phyloP scores from a whole-genome alignment of 1,284 basidiomycete genomes.

The Ustanciosporium gigantosporum region DNA sequence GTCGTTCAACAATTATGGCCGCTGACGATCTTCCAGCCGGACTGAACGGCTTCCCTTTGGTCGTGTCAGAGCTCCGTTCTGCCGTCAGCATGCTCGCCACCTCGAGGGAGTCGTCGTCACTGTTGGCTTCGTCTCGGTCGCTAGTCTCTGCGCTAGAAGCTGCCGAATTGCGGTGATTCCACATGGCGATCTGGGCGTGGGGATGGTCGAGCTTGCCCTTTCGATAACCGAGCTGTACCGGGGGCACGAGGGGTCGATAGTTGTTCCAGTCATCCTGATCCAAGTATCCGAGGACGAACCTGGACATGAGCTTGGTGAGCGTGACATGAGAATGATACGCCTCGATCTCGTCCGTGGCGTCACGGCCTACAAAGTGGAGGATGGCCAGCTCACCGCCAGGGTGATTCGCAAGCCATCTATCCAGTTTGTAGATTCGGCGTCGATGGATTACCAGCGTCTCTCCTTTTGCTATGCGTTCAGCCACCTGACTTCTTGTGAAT shows the following conservation, averaged over 20 bases:
- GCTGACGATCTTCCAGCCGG: too few relatives aligned
- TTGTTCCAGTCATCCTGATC: constrained; percentile 64
- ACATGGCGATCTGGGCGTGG: constrained; percentile 51
- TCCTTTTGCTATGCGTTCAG: constrained; percentile 51
- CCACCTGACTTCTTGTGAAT: constrained; percentile 49
- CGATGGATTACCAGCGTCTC: constrained; percentile 78
- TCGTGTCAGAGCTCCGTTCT: neutral
- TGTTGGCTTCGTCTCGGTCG: neutral
- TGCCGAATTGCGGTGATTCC: constrained; percentile 31
- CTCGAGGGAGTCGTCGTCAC: constrained; percentile 1
- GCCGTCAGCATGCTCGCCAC: constrained; percentile 5
- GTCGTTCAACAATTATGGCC: constrained; percentile 20
- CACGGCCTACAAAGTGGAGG: constrained; percentile 92
- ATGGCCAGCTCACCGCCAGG: constrained; percentile 88
- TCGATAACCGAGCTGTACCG: constrained; percentile 75
- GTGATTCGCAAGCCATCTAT: constrained; percentile 78
- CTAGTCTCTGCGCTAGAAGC: constrained; percentile 4
- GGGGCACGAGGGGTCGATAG: constrained; percentile 85
- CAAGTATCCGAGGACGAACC: constrained; percentile 77
- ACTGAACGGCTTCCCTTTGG: neutral
- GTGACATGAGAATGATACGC: constrained; percentile 82
- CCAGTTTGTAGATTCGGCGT: constrained; percentile 77
- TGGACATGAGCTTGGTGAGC: constrained; percentile 67
- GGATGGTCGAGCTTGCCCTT: constrained; percentile 55
- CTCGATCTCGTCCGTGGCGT: constrained; percentile 90